Evolutionary conservation across 495 filamentous ascomycete species (phyloP).

Genomic region (Aspergillus nanangensis): DNA sequence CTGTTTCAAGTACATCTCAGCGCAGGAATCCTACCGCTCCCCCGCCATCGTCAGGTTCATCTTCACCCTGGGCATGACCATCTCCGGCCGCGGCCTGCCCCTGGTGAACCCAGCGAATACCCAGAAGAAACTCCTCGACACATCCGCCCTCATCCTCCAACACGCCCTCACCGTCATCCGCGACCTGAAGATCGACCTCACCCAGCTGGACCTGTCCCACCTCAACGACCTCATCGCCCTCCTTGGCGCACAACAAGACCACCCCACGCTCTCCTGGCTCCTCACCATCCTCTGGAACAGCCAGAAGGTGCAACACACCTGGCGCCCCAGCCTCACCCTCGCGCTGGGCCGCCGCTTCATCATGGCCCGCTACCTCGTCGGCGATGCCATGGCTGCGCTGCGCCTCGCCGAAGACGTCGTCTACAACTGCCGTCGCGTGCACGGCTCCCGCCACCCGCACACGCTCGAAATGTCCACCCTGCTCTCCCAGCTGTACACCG

Average conservation of each 20-base stretch:
- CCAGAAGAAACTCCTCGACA: constrained; percentile 11
- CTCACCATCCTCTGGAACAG: constrained; percentile 32
- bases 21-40: constrained; percentile 14
- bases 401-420: constrained; percentile 42
- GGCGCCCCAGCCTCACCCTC: constrained; percentile 24
- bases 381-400: constrained; percentile 24
- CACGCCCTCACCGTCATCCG: constrained; percentile 12
- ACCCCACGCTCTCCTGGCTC: constrained; percentile 31
- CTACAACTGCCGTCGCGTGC: constrained; percentile 39
- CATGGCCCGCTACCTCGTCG: constrained; percentile 31
- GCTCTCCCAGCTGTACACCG: constrained; percentile 34
- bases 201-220: constrained; percentile 26
- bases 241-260: constrained; percentile 33
- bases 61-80: constrained; percentile 16
- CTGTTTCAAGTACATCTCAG: constrained; percentile 21
- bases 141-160: constrained; percentile 15
- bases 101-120: constrained; percentile 3
- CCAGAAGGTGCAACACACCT: constrained; percentile 25
- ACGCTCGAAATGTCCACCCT: constrained; percentile 35
- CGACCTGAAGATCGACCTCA: constrained; percentile 18
- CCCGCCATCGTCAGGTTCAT: constrained; percentile 15
- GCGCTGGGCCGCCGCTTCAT: constrained; percentile 33
- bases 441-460: constrained; percentile 30
- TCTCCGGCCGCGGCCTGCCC: constrained; percentile 12
- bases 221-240: constrained; percentile 32